Base-by-base conservation (phyloP, 1,139 yeast species). In the Candida freyschussii region DNA sequence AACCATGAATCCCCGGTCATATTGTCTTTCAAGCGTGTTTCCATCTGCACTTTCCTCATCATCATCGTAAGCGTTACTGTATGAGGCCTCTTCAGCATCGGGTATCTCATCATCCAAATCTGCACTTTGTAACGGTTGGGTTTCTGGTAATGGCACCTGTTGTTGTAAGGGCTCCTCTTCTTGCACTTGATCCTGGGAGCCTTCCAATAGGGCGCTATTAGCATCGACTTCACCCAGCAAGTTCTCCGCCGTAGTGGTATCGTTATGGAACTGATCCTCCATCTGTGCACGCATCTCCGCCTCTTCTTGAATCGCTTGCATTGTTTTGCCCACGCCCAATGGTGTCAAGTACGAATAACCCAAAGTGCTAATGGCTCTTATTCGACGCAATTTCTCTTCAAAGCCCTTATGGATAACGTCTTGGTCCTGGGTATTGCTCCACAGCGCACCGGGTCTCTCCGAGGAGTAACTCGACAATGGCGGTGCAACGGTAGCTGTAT, bases 321-420 rank as follows among this genome's bases (percentile, higher is more conserved):
- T 64, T 4, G 82, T 76, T 45, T 65, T 68, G 13, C 67, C 67
- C 6, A 77, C 47, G 0, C 84, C 85, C 21, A 74, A 57, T 0
- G 84, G 84, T 18, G 66, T 59, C 23, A 78, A 50, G 21, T 67
- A 61, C 8, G 60, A 47, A 47, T 68, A 71, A 0, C 85, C 85
- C 25, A 65, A 59, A 17, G 59, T 63, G 20, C 71, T 58, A 15
- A 75, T 61, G 8, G 57, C 57, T 26, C 61, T 64, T 36, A 75
- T 51, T 32, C 63, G 65, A 13, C 65, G 64, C 17, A 67, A 48
- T 36, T 65, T 62, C 29, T 59, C 48, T 35, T 65, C 72, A 0
- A 48, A 36, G 11, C 33, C 40, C 14, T 27, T 33, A 14, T 37
- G 37, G 4, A 38, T 34, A 24, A 26, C 27, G 21, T 33, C 27